Conservation (phyloP, 1,284 basidiomycete genomes). For the Melampsora americana region DNA sequence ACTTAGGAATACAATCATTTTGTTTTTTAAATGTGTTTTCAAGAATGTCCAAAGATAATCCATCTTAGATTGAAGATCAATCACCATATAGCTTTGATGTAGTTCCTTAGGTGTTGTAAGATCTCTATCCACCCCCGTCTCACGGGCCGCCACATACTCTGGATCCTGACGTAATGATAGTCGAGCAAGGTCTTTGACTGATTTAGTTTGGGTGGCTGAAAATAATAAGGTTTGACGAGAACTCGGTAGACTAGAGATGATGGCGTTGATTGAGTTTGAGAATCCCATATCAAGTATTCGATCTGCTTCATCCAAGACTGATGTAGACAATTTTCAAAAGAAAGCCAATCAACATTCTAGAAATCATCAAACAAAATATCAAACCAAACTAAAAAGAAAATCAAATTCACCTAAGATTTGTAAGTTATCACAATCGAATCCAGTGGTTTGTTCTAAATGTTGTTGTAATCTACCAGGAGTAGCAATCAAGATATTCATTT, state of each 20-base stretch:
- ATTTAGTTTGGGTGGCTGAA: conserved; percentile 92
- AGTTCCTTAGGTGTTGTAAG: conserved; percentile 66
- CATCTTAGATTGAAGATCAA: conserved; percentile 80
- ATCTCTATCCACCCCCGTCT: conserved; percentile 45
- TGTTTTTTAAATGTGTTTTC: conserved; percentile 86
- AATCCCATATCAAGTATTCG: conserved; percentile 97
- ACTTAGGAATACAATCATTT: conserved; percentile 90
- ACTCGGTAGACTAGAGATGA: conserved; percentile 71
- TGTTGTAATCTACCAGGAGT: conserved; percentile 92
- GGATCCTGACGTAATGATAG: conserved; percentile 77
- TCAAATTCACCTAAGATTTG: conserved; percentile 76
- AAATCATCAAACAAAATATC: conserved; percentile 10
- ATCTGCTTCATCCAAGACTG: conserved; percentile 94
- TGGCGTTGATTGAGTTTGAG: conserved; percentile 78
- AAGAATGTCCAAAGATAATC: conserved; percentile 92
- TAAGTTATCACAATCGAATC: conserved; percentile 84
- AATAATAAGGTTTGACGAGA: conserved; percentile 87
- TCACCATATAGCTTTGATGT: conserved; percentile 85
- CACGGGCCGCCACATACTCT: conserved; percentile 63
- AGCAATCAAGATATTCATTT: conserved; percentile 97
- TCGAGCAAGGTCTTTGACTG: conserved; percentile 81
- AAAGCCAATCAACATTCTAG: conserved; percentile 15
- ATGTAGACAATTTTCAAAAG: neutral
- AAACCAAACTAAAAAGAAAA: neutral
- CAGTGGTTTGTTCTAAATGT: conserved; percentile 96